A percentile compares a stretch with the other conserved stretches of the same genome.
Evolutionary conservation across 2,329 filamentous ascomycete species (phyloP).

Genomic region (Drechslerella coelobrocha): DNA sequence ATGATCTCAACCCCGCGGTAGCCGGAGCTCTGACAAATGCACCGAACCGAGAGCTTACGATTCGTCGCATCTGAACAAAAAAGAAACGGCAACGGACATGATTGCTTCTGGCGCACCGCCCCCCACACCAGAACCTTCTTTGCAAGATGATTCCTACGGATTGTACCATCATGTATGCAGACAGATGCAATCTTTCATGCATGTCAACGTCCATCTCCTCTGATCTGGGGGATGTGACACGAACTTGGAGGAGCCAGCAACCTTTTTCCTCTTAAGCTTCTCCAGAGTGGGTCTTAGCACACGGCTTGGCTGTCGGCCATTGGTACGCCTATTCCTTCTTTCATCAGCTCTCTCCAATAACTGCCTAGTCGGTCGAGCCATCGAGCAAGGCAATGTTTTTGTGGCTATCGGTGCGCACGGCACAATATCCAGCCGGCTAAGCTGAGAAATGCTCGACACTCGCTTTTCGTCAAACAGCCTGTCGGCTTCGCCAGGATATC

Average conservation of each 20-base stretch:
- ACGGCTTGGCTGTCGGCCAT: conserved; percentile 39
- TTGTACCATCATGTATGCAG: conserved; percentile 31
- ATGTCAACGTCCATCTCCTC: conserved; percentile 41
- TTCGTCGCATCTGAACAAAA: not conserved
- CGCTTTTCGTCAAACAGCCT: not conserved
- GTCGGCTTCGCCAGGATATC: not conserved
- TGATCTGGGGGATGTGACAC: conserved; percentile 46
- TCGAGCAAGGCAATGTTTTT: conserved; percentile 9
- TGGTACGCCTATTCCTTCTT: conserved; percentile 33
- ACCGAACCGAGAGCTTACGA: conserved; percentile 4
- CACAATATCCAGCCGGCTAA: conserved; percentile 49
- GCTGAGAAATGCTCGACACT: conserved; percentile 18
- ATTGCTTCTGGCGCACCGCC: conserved; percentile 6
- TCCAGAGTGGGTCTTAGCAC: conserved; percentile 35
- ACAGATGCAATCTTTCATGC: conserved; percentile 50
- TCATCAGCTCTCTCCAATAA: conserved; percentile 32
- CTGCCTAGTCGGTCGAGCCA: conserved; percentile 29
- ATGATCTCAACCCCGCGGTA: conserved; percentile 46
- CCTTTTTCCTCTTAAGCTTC: conserved; percentile 51
- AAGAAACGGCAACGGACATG: not conserved
- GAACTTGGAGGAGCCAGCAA: conserved; percentile 28
- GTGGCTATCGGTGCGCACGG: conserved; percentile 48
- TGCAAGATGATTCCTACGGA: conserved; percentile 12
- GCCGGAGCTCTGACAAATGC: conserved; percentile 27
- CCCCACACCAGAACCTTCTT: conserved; percentile 23